These are phyloP conservation scores for Kodamaea kaohsiungensis DNA, from an alignment of 805 yeast genomes.

Conservation along the genomic window DNA sequence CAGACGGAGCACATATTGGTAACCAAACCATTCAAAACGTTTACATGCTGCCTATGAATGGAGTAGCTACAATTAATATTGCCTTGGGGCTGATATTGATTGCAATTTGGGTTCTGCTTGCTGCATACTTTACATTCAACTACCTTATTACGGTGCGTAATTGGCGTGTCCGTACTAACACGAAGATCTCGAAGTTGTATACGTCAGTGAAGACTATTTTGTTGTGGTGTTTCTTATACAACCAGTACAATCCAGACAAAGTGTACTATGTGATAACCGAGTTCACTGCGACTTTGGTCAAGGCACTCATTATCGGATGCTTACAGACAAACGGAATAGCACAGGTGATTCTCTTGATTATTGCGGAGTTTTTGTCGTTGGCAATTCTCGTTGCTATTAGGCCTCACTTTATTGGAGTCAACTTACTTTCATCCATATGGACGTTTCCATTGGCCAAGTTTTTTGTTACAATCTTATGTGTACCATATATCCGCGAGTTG, in stretches of 20 bases:
- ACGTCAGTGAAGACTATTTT: constrained; percentile 49
- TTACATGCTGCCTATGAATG: not conserved
- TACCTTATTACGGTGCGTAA: constrained; percentile 26
- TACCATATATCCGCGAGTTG: constrained; percentile 43
- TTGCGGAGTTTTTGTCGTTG: constrained; percentile 34
- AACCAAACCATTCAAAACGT: not conserved
- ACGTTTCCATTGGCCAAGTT: constrained; percentile 40
- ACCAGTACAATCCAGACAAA: constrained; percentile 43
- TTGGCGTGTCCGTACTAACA: constrained; percentile 17
- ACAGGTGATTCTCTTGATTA: constrained; percentile 42
- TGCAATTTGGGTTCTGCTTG: constrained; percentile 22
- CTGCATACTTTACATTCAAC: constrained; percentile 23
- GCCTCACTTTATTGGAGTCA: constrained; percentile 31
- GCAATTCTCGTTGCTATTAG: constrained; percentile 20
- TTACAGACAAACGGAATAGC: constrained; percentile 44
- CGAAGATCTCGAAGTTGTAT: constrained; percentile 37
- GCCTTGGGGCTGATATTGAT: constrained; percentile 34
- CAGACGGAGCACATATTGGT: not conserved
- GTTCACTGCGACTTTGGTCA: constrained; percentile 25
- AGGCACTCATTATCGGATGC: constrained; percentile 45
- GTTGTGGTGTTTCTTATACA: constrained; percentile 48
- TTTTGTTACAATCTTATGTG: constrained; percentile 40
- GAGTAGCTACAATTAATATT: constrained; percentile 16
- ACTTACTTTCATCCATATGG: constrained; percentile 32
- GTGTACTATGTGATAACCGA: constrained; percentile 42